phyloP scores from a whole-genome alignment of 805 yeast species.

The Starmerella tilneyi region DNA sequence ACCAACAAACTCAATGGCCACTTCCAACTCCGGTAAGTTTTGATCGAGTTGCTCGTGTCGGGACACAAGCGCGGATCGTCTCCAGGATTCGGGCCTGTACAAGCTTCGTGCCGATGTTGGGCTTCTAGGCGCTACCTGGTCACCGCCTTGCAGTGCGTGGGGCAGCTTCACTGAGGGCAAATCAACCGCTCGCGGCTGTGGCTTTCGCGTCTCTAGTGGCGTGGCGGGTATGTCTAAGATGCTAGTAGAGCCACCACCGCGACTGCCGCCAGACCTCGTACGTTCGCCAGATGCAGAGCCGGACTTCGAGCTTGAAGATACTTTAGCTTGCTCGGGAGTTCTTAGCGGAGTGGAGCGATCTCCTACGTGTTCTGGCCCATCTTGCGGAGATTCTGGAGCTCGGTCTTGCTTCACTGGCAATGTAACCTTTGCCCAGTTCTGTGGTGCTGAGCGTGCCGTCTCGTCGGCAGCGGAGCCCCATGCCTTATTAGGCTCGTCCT shows the following conservation, averaged over 20 bases:
- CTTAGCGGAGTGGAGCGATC: neutral
- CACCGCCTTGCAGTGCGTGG: neutral
- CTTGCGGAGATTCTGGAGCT: conserved; percentile 2
- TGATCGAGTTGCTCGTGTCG: conserved; percentile 4
- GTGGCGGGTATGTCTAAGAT: neutral
- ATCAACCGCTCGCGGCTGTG: neutral
- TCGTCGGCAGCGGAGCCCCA: neutral
- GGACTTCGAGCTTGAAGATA: conserved; percentile 1
- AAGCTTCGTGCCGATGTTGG: conserved; percentile 20
- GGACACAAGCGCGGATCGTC: conserved; percentile 16
- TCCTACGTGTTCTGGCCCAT: neutral
- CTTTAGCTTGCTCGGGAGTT: neutral
- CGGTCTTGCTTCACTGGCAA: conserved; percentile 16
- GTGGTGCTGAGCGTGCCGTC: neutral
- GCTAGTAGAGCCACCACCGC: neutral
- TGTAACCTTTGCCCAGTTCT: conserved; percentile 16
- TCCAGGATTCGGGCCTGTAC: conserved; percentile 22
- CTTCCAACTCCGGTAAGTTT: conserved; percentile 21
- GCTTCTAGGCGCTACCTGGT: neutral
- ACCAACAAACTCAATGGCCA: conserved; percentile 28
- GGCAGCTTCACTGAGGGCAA: neutral
- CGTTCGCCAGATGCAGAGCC: neutral
- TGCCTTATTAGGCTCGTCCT: too few relatives aligned
- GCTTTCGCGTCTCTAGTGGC: neutral
- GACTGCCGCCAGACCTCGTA: too few relatives aligned